Conservation (phyloP, 768 basidiomycete genomes). For the Cystofilobasidium macerans region DNA sequence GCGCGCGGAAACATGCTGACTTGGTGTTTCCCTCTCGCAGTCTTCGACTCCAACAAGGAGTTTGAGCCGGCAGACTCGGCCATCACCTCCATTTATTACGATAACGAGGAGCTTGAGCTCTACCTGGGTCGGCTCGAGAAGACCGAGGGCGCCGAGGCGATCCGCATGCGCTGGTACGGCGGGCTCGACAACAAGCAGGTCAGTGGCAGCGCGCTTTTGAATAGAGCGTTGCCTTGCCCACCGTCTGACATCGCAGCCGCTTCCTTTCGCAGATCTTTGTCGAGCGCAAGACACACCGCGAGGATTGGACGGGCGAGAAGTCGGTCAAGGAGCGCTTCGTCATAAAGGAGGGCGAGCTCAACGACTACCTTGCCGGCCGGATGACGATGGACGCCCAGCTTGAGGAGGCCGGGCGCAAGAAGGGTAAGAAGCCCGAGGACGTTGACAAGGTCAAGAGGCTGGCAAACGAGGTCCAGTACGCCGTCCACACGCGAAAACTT, state of each 20-base stretch:
- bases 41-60: conserved; percentile 88
- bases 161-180: conserved; percentile 95
- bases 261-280: conserved; percentile 37
- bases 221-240: too few relatives aligned
- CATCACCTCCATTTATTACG: conserved; percentile 94
- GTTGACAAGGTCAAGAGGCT: conserved; percentile 90
- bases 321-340: conserved; percentile 86
- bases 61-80: conserved; percentile 60
- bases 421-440: conserved; percentile 85
- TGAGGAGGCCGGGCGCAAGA: conserved; percentile 60
- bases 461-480: conserved; percentile 93
- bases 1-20: conserved; percentile 19
- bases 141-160: conserved; percentile 94
- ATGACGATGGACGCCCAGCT: conserved; percentile 91
- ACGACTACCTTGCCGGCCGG: conserved; percentile 77
- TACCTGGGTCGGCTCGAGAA: conserved; percentile 96
- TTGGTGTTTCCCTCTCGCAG: conserved; percentile 39
- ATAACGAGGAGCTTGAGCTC: conserved; percentile 86
- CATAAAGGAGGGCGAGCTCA: conserved; percentile 82
- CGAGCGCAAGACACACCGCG: conserved; percentile 56
- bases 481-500: conserved; percentile 66
- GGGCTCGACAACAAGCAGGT: conserved; percentile 71
- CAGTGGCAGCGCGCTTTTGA: conserved; percentile 30
- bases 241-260: neutral
- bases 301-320: conserved; percentile 99